Base-by-base conservation (phyloP, 805 yeast species). In the Komagataella pastoris region DNA sequence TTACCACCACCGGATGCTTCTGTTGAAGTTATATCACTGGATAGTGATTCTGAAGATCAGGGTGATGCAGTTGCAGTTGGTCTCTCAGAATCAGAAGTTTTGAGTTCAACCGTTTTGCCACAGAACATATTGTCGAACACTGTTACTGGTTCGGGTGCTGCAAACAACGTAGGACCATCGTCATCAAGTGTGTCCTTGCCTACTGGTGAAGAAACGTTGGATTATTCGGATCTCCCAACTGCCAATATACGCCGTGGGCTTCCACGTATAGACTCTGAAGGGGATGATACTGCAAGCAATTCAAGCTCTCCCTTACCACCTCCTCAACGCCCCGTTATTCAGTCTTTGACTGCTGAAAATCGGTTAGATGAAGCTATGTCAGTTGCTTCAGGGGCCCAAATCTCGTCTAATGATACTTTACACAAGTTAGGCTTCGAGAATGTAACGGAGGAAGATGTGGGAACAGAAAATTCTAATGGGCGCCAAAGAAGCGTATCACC, bases 1-100 rank as follows among this genome's bases (percentile, higher is more conserved):
- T 49, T 47, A 50, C 36, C 30, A 24, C 17, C 44, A 17, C n/a
- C 17, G 17, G 43, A 59, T 44, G 60, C 59, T 40, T 65, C 61
- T 30, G 71, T 75, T 3, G 73, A 74, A 47, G 62, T 77, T 1
- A 76, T 79, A 3, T 70, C 75, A 0, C 62, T 79, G 40, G 81
- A 77, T 54, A 76, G 80, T 54, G 80, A 57, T 21, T 52, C 55
- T 46, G 61, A 57, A 14, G 40, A 21, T 4, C 56, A 54, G 36
- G 56, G 73, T 44, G 68, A 67, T 47, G 75, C 69, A 30, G 12
- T 30, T 30, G 12, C 40, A 30, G 8, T 8, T 8, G 8, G 8
- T 14, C 40, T 12, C 2, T 3, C 14, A 6, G 14, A 30, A 14
- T 12, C 40, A 30, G 14, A 3, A 30, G 14, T 10, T 30, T 10